Base-by-base conservation (phyloP, 163 green algal species). In the Chlamydomonas reinhardtii region DNA sequence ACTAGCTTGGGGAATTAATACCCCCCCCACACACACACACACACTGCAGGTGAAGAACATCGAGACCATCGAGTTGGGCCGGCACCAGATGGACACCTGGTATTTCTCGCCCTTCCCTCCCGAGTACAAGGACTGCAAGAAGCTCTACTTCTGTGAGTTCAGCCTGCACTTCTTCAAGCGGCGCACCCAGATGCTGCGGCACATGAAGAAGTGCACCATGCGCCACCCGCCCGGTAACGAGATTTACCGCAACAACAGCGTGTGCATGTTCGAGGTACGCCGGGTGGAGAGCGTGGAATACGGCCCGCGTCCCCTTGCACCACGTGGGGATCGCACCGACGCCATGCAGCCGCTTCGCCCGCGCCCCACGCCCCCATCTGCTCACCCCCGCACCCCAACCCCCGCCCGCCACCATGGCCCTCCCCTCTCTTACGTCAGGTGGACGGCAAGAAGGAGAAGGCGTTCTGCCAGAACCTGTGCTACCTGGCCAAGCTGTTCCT, bases 401-500 rank as follows among this genome's bases (percentile, higher is more conserved):
- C 43, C 43, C 43, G 43, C 43, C 43, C 43, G 43, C 43, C 43
- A 6, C 8, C 9, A 9, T 19, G 11, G 6, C 48, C 48, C 48
- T 9, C 5, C 9, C 48, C 12, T 14, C 48, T 19, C 11, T 22
- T 17, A 56, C 9, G 69, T 27, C 89, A 97, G 94, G 90, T 98
- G 70, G 96, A 98, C 76, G 96, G 96, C 27, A 93, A 93, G 73
- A 96, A 96, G 88, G 91, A 94, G 85, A 98, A 98, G 90, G 93
- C 93, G 16, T 99, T 97, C 94, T 99, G 97, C 94, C 98, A 99
- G 93, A 99, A 99, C 90, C 92, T 99, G 93, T 99, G 97, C 94
- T 99, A 98, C 90, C 93, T 99, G 89, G 97, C 98, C 79, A 99
- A 99, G 93, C 95, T 99, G 74, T 99, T 99, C 91, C 92, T 99